A percentile compares a stretch with the other conserved stretches of the same genome.
Conservation (phyloP, 805 yeast species). For the Ogataea methylovora region DNA sequence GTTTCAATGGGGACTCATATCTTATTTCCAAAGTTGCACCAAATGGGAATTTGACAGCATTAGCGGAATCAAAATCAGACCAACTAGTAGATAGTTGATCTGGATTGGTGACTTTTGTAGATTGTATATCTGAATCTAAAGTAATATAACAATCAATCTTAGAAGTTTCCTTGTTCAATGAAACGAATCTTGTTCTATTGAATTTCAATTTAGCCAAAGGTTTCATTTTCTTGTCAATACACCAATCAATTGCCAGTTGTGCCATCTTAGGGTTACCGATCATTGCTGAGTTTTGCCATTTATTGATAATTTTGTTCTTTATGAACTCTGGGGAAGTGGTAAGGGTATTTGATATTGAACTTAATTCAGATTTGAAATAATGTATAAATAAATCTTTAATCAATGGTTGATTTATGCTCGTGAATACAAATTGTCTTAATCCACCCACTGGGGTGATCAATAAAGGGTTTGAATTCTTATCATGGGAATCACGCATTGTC, state of each 20-base stretch:
- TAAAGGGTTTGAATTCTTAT: slow-evolving; percentile 14
- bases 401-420: slow-evolving; percentile 15
- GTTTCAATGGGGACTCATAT: slow-evolving; percentile 28
- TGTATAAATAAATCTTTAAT: slow-evolving; percentile 11
- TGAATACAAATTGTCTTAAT: slow-evolving; percentile 29
- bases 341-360: not conserved
- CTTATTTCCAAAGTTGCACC: slow-evolving; percentile 41
- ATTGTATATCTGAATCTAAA: slow-evolving; percentile 19
- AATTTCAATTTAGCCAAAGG: slow-evolving; percentile 20
- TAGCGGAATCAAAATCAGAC: slow-evolving; percentile 7
- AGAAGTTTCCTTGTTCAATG: slow-evolving; percentile 4
- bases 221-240: slow-evolving; percentile 19
- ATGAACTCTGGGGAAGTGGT: too few species aligned
- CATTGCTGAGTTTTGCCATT: slow-evolving; percentile 15
- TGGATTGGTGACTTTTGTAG: slow-evolving; percentile 5
- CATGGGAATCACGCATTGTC: slow-evolving; percentile 2
- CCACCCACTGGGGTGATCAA: slow-evolving; percentile 35
- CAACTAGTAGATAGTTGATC: slow-evolving; percentile 5
- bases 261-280: slow-evolving; percentile 24
- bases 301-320: slow-evolving; percentile 9
- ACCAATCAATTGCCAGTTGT: slow-evolving; percentile 24
- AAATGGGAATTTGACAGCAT: slow-evolving; percentile 32
- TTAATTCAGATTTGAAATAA: not conserved
- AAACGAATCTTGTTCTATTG: slow-evolving; percentile 21
- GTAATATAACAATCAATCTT: slow-evolving; percentile 24